These are phyloP conservation scores for Quercus variabilis DNA, from an alignment of 306 rosid genomes.

Conservation along the genomic window DNA sequence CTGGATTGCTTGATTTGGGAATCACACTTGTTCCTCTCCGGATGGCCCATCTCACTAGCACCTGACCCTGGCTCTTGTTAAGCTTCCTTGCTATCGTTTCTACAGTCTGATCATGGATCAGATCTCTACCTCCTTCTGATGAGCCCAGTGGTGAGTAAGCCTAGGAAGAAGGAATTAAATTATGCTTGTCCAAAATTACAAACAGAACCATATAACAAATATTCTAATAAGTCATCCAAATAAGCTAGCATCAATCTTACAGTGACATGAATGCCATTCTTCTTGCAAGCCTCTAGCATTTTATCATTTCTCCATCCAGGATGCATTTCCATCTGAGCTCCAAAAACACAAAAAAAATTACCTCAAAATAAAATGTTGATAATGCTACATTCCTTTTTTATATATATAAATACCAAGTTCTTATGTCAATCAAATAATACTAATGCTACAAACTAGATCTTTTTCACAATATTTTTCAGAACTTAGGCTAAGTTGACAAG, in stretches of 20 bases:
- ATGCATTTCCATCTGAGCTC: slow-evolving; percentile 59
- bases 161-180: slow-evolving; percentile 10
- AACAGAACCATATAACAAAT: neutral
- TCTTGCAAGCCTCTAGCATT: slow-evolving; percentile 56
- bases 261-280: slow-evolving; percentile 55
- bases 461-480: no score
- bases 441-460: no score
- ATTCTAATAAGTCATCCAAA: neutral
- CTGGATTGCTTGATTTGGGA: slow-evolving; percentile 38
- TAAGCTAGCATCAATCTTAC: slow-evolving; percentile 16
- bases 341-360: neutral
- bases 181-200: neutral
- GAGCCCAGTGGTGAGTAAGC: slow-evolving; percentile 56
- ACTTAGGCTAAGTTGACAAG: no score
- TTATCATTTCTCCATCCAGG: slow-evolving; percentile 68
- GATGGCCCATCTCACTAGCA: slow-evolving; percentile 51
- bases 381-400: no score
- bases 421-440: no score
- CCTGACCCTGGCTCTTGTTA: slow-evolving; percentile 47
- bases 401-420: no score
- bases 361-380: neutral
- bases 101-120: slow-evolving; percentile 42
- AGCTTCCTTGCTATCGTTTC: slow-evolving; percentile 44
- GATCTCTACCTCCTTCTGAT: slow-evolving; percentile 37
- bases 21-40: slow-evolving; percentile 60